These are phyloP conservation scores for Colletotrichum paranaense DNA, from an alignment of 2,329 filamentous ascomycete species.

Conservation along the genomic window DNA sequence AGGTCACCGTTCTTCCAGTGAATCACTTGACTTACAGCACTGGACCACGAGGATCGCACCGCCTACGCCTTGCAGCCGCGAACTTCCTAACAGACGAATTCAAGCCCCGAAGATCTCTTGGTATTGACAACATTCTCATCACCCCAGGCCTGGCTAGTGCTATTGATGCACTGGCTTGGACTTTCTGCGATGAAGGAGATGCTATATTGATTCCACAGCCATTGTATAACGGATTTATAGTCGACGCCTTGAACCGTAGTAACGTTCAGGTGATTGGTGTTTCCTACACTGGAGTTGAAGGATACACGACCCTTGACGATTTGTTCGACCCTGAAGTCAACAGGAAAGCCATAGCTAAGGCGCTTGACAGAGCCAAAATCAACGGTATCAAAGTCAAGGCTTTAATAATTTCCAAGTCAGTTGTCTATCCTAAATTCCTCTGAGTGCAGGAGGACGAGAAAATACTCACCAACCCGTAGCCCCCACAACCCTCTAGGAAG, in stretches of 20 bases:
- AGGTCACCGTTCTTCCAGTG: constrained; percentile 34
- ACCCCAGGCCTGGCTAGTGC: constrained; percentile 41
- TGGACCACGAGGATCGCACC: constrained; percentile 42
- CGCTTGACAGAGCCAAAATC: constrained; percentile 24
- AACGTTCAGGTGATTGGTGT: constrained; percentile 35
- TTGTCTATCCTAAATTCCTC: not conserved
- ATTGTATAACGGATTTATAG: constrained; percentile 42
- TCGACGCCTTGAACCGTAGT: constrained; percentile 38
- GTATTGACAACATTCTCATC: constrained; percentile 39
- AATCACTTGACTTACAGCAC: constrained; percentile 43
- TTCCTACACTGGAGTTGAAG: constrained; percentile 34
- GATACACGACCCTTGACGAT: constrained; percentile 37
- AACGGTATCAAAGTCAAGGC: constrained; percentile 28
- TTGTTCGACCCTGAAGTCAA: constrained; percentile 37
- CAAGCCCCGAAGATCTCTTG: constrained; percentile 31
- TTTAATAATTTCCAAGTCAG: constrained; percentile 34
- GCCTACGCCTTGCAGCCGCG: constrained; percentile 40
- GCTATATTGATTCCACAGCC: constrained; percentile 44
- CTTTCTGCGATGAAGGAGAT: constrained; percentile 43
- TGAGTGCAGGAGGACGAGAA: not conserved
- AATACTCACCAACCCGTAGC: constrained; percentile 29
- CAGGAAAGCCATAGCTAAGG: constrained; percentile 31
- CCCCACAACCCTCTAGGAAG: constrained; percentile 47
- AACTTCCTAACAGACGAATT: constrained; percentile 40
- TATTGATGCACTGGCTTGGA: constrained; percentile 41